A percentile compares a stretch with the other conserved stretches of the same genome.
These are phyloP conservation scores for Eucalyptus cloeziana DNA, from an alignment of 345 rosid genomes.

Conservation along the genomic window DNA sequence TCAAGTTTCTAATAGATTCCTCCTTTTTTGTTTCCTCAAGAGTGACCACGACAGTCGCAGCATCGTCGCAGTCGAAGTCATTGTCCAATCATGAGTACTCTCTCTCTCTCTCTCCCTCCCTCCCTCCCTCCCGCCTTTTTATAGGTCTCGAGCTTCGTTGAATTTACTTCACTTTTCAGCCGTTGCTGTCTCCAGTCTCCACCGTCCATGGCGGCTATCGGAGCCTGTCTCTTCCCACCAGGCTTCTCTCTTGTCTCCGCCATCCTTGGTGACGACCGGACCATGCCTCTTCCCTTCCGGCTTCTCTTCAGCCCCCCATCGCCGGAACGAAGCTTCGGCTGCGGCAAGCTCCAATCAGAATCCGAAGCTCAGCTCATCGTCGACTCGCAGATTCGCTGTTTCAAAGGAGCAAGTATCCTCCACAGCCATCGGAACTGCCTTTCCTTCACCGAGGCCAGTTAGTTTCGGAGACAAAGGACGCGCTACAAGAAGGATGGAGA, in stretches of 20 bases:
- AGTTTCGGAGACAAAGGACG: neutral
- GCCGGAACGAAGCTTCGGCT: neutral
- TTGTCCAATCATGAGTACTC: too few relatives aligned
- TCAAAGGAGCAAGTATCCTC: neutral
- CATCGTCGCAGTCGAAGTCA: too few relatives aligned
- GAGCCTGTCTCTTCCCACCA: too few relatives aligned
- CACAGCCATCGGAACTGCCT: neutral
- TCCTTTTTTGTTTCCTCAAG: too few relatives aligned
- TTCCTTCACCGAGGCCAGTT: neutral
- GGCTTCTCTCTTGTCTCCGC: too few relatives aligned
- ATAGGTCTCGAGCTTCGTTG: too few relatives aligned
- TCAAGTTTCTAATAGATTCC: neutral
- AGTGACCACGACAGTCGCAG: too few relatives aligned
- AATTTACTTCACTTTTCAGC: too few relatives aligned
- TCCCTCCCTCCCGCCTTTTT: neutral
- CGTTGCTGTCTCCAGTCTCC: too few relatives aligned
- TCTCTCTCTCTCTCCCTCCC: neutral
- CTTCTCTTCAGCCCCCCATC: neutral
- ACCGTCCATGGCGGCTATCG: too few relatives aligned
- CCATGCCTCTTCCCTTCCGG: neutral
- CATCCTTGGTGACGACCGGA: constrained; percentile 3
- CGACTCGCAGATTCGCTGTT: neutral
- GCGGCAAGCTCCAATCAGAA: neutral
- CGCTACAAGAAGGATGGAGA: neutral
- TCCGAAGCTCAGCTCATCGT: neutral